Evolutionary conservation across 129 eudicot species (phyloP).

Genomic region (Ambrosia artemisiifolia): DNA sequence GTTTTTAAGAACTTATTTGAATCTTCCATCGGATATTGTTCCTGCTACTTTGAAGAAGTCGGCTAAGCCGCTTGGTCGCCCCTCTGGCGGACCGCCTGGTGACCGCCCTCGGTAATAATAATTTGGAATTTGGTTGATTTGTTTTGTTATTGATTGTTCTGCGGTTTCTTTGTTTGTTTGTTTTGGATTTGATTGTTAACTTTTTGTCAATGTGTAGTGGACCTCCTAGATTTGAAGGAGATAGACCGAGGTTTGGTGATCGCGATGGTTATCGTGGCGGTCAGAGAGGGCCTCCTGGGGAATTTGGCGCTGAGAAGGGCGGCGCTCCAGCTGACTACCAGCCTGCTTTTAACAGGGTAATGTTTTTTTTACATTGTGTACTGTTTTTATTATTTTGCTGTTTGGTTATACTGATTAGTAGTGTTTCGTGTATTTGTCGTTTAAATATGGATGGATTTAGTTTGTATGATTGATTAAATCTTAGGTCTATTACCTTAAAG

Average conservation of each 20-base stretch:
- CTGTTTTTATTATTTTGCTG: no score
- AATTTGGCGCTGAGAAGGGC: constrained; percentile 64
- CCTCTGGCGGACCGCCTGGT: constrained; percentile 75
- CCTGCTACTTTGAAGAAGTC: constrained; percentile 90
- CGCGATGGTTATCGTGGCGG: constrained; percentile 97
- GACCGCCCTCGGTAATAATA: constrained; percentile 74
- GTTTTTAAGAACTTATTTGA: constrained; percentile 84
- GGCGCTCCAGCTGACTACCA: constrained; percentile 88
- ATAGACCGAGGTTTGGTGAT: constrained; percentile 76
- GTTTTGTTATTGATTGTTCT: neutral
- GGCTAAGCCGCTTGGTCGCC: constrained; percentile 74
- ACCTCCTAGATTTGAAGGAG: constrained; percentile 79
- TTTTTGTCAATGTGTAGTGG: constrained; percentile 39
- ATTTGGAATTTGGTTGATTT: neutral
- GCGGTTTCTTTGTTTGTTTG: neutral
- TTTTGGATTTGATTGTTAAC: neutral
- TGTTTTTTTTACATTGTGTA: neutral
- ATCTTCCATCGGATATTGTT: constrained; percentile 87
- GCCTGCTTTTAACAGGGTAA: constrained; percentile 73
- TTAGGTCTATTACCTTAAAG: no score
- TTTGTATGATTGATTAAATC: no score
- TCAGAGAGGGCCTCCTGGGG: constrained; percentile 73
- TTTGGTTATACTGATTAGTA: no score
- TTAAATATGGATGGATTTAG: no score
- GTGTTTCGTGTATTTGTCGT: neutral